A percentile compares a stretch with the other conserved stretches of the same genome.
These are phyloP conservation scores for Medakamo hakoo DNA, from an alignment of 139 green algal species.

Conservation along the genomic window DNA sequence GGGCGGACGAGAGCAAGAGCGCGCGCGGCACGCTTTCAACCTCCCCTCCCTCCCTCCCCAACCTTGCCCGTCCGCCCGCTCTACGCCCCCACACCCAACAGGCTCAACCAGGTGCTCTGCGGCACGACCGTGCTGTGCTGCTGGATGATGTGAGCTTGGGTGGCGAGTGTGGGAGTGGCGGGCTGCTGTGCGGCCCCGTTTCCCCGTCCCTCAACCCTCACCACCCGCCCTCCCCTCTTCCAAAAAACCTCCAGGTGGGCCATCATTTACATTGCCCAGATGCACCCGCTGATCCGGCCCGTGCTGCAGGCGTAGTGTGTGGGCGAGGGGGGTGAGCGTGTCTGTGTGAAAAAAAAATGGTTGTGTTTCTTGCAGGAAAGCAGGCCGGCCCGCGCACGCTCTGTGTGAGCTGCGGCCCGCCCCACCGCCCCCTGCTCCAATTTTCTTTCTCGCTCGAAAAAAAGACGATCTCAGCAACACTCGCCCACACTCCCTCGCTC, in stretches of 20 bases:
- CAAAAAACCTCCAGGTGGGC: constrained; percentile 30
- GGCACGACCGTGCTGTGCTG: constrained; percentile 31
- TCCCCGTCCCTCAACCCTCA: too few species aligned
- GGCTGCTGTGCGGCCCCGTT: not conserved
- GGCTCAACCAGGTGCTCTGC: constrained; percentile 25
- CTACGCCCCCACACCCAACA: constrained; percentile 13
- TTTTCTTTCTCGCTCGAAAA: not conserved
- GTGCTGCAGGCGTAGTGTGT: constrained; percentile 21
- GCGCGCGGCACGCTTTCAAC: not conserved
- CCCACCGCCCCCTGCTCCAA: not conserved
- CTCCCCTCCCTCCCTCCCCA: not conserved
- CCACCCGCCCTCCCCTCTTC: not conserved
- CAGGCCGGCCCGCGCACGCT: too few species aligned
- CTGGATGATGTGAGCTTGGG: constrained; percentile 32
- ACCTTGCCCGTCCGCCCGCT: too few species aligned
- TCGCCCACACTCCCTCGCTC: too few species aligned
- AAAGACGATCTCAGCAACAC: not conserved
- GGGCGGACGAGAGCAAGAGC: constrained; percentile 1
- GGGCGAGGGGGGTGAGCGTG: not conserved
- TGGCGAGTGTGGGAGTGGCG: not conserved
- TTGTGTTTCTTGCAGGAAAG: not conserved
- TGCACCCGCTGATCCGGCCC: constrained; percentile 50
- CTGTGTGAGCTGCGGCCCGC: too few species aligned
- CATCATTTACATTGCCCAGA: constrained; percentile 61
- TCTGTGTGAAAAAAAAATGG: not conserved